A percentile compares a stretch with the other conserved stretches of the same genome.
Evolutionary conservation across 352 stramenopile species (phyloP).

Genomic region (Lagenidium sp.): DNA sequence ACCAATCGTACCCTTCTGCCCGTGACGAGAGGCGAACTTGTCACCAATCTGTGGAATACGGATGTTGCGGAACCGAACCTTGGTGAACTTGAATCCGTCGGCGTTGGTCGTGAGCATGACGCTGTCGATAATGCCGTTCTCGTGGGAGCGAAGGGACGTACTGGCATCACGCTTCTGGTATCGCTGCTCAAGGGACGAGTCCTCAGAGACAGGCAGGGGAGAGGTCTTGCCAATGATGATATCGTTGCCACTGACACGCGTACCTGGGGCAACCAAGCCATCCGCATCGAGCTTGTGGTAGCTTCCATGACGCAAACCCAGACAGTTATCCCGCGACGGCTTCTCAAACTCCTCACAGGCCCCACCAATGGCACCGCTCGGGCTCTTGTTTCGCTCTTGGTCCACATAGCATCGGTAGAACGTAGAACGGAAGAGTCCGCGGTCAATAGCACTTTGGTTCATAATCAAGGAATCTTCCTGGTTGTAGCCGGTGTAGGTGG

Average conservation of each 20-base stretch:
- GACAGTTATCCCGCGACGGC: constrained; percentile 90
- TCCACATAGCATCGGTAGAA: constrained; percentile 99
- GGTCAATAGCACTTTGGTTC: constrained; percentile 99
- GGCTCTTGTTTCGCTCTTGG: constrained; percentile 86
- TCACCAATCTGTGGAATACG: constrained; percentile 98
- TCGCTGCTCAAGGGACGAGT: constrained; percentile 74
- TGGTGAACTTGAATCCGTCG: constrained; percentile 96
- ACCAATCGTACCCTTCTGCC: constrained; percentile 94
- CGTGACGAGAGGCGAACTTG: constrained; percentile 95
- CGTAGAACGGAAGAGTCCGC: constrained; percentile 97
- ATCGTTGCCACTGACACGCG: constrained; percentile 95
- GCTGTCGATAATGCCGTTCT: constrained; percentile 99
- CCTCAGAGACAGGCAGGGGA: constrained; percentile 72
- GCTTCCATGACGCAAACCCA: constrained; percentile 93
- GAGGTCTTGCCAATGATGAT: constrained; percentile 99
- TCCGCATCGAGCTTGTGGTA: constrained; percentile 99
- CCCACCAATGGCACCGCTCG: constrained; percentile 46
- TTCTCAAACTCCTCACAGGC: constrained; percentile 95
- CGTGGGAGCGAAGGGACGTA: constrained; percentile 95
- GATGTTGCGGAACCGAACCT: constrained; percentile 98
- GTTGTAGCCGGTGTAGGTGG: constrained; percentile 94
- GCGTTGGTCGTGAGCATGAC: constrained; percentile 98
- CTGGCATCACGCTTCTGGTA: constrained; percentile 97
- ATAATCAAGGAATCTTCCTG: constrained; percentile 99
- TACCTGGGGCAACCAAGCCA: constrained; percentile 94